Evolutionary conservation across 768 basidiomycete genomes (phyloP).

Genomic region (Serendipita sp.): DNA sequence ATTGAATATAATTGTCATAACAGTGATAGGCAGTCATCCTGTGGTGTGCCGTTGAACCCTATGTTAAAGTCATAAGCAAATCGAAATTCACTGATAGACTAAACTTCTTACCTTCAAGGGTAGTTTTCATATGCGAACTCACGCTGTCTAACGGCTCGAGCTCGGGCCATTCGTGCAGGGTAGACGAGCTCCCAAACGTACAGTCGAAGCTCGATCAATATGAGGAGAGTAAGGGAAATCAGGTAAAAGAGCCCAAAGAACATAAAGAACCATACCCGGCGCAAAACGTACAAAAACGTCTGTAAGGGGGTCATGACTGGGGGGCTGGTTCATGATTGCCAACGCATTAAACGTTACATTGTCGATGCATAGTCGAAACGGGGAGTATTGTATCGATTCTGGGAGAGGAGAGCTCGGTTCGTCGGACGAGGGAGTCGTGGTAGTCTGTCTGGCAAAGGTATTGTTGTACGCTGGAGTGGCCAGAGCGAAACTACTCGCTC

Average conservation of each 20-base stretch:
- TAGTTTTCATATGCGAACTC: background rate
- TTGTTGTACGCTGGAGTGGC: conserved; percentile 9
- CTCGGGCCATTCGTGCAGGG: background rate
- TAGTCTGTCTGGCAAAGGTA: background rate
- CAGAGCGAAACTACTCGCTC: conserved; percentile 9
- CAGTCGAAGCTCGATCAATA: background rate
- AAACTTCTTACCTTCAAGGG: background rate
- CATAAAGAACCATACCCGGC: background rate
- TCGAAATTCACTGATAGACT: too few species aligned
- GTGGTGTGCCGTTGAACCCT: too few species aligned
- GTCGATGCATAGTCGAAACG: background rate
- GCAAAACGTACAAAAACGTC: background rate
- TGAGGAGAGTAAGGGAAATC: too few species aligned
- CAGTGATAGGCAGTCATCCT: too few species aligned
- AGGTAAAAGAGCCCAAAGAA: background rate
- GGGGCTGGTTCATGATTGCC: background rate
- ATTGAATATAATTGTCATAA: too few species aligned
- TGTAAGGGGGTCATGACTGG: background rate
- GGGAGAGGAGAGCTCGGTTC: background rate
- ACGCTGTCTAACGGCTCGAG: background rate
- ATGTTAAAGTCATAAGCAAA: too few species aligned
- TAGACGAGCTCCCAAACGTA: background rate
- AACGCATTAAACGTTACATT: background rate
- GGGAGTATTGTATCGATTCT: background rate
- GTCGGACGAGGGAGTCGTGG: background rate